Evolutionary conservation across 805 yeast genomes (phyloP).

Genomic region (Yamadazyma endophytica): DNA sequence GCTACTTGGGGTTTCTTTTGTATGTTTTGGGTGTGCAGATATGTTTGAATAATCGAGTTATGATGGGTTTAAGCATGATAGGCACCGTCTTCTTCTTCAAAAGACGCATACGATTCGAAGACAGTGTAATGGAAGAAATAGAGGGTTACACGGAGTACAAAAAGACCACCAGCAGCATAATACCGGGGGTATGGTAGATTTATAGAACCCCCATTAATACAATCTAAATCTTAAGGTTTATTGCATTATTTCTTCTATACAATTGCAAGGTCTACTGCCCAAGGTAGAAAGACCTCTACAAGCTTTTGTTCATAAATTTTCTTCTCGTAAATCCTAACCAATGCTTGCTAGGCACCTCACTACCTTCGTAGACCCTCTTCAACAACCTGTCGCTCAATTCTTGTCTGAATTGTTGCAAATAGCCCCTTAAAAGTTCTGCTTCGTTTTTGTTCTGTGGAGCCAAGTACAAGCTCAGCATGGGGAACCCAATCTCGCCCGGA

Average conservation of each 20-base stretch:
- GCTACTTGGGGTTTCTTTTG: conserved; percentile 35
- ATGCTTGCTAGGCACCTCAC: conserved; percentile 68
- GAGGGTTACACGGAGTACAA: conserved; percentile 25
- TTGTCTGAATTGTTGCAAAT: conserved; percentile 91
- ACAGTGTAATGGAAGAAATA: no score
- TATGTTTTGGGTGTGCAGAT: conserved; percentile 29
- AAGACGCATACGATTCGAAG: conserved; percentile 31
- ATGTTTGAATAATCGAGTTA: conserved; percentile 18
- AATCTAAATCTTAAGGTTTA: no score
- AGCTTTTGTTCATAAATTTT: conserved; percentile 90
- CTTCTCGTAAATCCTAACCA: conserved; percentile 97
- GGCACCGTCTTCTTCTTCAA: conserved; percentile 23
- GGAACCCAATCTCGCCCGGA: conserved; percentile 96
- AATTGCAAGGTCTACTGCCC: no score
- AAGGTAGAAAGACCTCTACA: no score
- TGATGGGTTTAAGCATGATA: conserved; percentile 12
- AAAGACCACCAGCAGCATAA: no score
- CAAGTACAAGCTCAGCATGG: conserved; percentile 73
- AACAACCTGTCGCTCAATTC: conserved; percentile 82
- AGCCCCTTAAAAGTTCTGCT: conserved; percentile 72
- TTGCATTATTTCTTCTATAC: no score
- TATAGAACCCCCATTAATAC: no score
- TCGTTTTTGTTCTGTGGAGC: conserved; percentile 75
- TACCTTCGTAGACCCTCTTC: conserved; percentile 64
- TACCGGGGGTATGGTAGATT: no score